A percentile compares a stretch with the other conserved stretches of the same genome.
phyloP scores from a whole-genome alignment of 129 eudicot genomes.

The Artemisia annua region DNA sequence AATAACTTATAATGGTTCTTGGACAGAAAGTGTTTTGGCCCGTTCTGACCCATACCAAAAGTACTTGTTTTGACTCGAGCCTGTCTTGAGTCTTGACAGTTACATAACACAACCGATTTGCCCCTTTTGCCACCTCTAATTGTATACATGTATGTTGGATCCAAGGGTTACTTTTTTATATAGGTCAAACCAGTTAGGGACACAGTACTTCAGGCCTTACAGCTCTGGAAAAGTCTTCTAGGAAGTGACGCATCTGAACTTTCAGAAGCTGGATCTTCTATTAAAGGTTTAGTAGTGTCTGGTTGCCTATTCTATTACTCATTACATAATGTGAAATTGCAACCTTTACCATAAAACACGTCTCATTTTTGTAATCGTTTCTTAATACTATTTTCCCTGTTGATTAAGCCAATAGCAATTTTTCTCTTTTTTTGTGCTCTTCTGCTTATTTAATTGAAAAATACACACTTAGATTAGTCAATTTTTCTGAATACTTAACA shows the following conservation, averaged over 20 bases:
- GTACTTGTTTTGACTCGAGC: background rate
- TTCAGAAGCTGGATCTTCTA: conserved; percentile 81
- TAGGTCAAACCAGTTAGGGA: conserved; percentile 98
- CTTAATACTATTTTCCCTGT: background rate
- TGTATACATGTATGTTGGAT: conserved; percentile 24
- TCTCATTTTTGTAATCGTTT: background rate
- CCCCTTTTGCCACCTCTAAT: background rate
- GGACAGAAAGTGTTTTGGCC: background rate
- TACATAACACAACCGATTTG: background rate
- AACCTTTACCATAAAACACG: background rate
- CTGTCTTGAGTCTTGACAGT: background rate
- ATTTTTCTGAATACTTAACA: background rate
- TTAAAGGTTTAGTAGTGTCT: conserved; percentile 55
- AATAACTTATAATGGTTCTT: background rate
- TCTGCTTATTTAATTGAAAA: too few relatives aligned
- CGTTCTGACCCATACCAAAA: background rate
- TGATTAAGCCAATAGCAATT: background rate
- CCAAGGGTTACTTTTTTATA: conserved; percentile 17
- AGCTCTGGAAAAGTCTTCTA: conserved; percentile 74
- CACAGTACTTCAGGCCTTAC: conserved; percentile 76
- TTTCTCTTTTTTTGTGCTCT: background rate
- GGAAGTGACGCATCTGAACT: conserved; percentile 64
- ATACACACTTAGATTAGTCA: too few relatives aligned
- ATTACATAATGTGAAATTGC: background rate
- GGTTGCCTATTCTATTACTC: conserved; percentile 13